A percentile compares a stretch with the other conserved stretches of the same genome.
These are phyloP conservation scores for Tetradesmus lagerheimii DNA, from an alignment of 139 green algal species.

Conservation along the genomic window DNA sequence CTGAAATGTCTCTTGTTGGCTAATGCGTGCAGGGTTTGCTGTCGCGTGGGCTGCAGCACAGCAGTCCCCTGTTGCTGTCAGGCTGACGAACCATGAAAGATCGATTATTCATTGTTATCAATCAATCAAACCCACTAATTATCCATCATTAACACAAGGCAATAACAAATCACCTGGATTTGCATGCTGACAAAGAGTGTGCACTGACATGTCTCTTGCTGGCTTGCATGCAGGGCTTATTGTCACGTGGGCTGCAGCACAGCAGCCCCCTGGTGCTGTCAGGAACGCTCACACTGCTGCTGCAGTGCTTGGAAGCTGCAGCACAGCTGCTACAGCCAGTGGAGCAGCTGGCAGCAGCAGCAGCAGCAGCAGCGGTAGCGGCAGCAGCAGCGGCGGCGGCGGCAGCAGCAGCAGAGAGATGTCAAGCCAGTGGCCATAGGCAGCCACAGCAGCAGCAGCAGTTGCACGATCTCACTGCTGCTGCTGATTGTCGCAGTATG, in stretches of 20 bases:
- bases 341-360: constrained; percentile 31
- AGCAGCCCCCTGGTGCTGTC: constrained; percentile 53
- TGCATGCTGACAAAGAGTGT: too few relatives aligned
- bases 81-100: too few relatives aligned
- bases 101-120: too few relatives aligned
- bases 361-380: constrained; percentile 11
- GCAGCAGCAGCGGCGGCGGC: background rate
- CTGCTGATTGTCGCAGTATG: background rate
- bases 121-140: too few relatives aligned
- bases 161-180: too few relatives aligned
- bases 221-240: constrained; percentile 48
- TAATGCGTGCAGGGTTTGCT: constrained; percentile 62
- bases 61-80: constrained; percentile 53
- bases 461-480: background rate
- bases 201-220: too few relatives aligned
- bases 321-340: constrained; percentile 12
- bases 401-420: background rate
- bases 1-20: too few relatives aligned
- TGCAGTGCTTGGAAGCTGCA: constrained; percentile 44
- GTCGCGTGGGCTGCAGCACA: constrained; percentile 79
- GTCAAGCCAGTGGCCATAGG: background rate
- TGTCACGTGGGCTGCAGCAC: constrained; percentile 82
- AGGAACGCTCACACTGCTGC: constrained; percentile 56
- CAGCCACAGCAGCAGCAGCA: constrained; percentile 17
- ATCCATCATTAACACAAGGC: too few relatives aligned